These are phyloP conservation scores for Backusella psychrophila DNA, from an alignment of 192 early-diverging fungal genomes.

Conservation along the genomic window DNA sequence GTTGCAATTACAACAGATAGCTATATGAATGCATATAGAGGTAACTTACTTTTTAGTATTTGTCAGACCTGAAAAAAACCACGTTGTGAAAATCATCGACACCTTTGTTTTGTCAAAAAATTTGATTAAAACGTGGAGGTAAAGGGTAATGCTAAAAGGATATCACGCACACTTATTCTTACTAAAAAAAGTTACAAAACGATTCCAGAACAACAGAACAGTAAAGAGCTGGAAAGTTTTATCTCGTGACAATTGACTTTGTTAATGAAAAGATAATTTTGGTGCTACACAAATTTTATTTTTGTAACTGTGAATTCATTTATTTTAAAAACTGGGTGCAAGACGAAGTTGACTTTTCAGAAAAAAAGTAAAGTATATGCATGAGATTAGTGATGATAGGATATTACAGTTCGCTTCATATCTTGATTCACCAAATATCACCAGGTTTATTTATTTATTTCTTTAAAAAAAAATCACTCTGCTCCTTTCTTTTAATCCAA, in stretches of 20 bases:
- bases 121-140: constrained; percentile 1
- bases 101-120: neutral
- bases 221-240: neutral
- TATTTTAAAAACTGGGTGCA: neutral
- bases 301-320: too few relatives aligned
- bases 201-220: constrained; percentile 2
- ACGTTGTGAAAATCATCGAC: constrained; percentile 9
- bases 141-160: neutral
- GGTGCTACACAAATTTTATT: neutral
- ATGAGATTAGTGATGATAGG: neutral
- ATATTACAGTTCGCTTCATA: neutral
- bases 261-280: neutral
- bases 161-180: neutral
- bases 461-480: too few relatives aligned
- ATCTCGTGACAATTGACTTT: constrained; percentile 1
- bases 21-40: neutral
- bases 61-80: constrained; percentile 5
- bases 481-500: too few relatives aligned
- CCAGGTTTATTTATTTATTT: too few relatives aligned
- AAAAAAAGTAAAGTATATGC: neutral
- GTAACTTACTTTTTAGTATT: neutral
- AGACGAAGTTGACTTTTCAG: neutral
- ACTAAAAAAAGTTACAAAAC: neutral
- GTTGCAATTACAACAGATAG: neutral
- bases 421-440: neutral